Percentiles rank a stretch among this genome's conserved stretches.
Conservation (phyloP, 2,329 filamentous ascomycete genomes). For the Exophiala alcalophila region DNA sequence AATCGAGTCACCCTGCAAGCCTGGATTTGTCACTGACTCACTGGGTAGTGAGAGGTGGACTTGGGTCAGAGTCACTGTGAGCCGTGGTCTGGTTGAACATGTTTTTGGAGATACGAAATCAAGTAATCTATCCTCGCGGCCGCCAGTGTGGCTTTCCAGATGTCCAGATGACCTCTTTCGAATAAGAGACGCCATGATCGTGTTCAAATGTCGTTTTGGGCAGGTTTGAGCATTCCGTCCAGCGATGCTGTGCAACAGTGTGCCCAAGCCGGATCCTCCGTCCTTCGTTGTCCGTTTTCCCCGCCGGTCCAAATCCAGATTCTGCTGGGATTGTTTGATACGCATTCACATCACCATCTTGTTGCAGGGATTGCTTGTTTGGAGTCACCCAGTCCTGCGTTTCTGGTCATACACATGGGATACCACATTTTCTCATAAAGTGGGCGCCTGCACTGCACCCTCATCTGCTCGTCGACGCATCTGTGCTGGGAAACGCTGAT, state of each 20-base stretch:
- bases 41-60: no score
- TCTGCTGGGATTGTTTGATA: constrained; percentile 9
- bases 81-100: constrained; percentile 22
- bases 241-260: constrained; percentile 17
- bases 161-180: constrained; percentile 12
- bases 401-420: constrained; percentile 15
- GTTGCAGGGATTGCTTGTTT: constrained; percentile 1
- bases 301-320: constrained; percentile 19
- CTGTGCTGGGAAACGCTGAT: not conserved
- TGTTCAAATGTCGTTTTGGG: constrained; percentile 4
- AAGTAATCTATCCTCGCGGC: constrained; percentile 17
- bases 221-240: constrained; percentile 8
- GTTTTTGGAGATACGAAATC: constrained; percentile 14
- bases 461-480: constrained; percentile 1
- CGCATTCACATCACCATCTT: constrained; percentile 9
- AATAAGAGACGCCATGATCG: constrained; percentile 4
- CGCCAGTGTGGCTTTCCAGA: constrained; percentile 8
- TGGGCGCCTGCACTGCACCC: constrained; percentile 3
- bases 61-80: no score
- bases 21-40: constrained; percentile 23
- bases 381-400: constrained; percentile 9
- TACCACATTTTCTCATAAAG: constrained; percentile 15
- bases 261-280: constrained; percentile 5
- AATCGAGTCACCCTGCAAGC: constrained; percentile 9
- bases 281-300: constrained; percentile 1